Evolutionary conservation across 345 rosid species (phyloP), one percentile per base, ranked within the genome.

Genomic region (Limnanthes douglasii): DNA sequence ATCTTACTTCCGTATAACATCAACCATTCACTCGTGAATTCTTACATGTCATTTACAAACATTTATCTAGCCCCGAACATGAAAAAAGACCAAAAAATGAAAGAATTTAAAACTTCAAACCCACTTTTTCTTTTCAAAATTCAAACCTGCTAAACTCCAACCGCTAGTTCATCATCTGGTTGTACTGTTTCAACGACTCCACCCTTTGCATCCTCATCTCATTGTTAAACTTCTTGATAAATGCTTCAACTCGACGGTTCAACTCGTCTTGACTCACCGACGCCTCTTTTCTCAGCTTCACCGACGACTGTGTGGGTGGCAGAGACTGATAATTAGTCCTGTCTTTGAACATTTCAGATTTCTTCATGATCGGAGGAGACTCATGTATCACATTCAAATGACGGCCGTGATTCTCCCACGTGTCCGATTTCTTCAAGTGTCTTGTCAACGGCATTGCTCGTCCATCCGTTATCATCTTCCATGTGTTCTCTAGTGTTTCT

Each of bases 381-480:
- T n/a, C n/a, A n/a, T n/a, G n/a, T n/a, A n/a, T n/a, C n/a, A n/a
- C n/a, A n/a, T n/a, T n/a, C n/a, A n/a, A n/a, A n/a, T n/a, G n/a
- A n/a, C n/a, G n/a, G n/a, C n/a, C n/a, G n/a, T n/a, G n/a, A n/a
- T n/a, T n/a, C n/a, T n/a, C 73, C 84, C 81, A 77, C 21, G 86
- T 79, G 68, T 74, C 94, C 13, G 95, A 77, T 50, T 90, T 90
- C 51, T 60, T 77, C 39, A 73, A 51, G 43, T 88, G 97, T 57
- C 90, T 66, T 1, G 64, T 61, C 40, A 90, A 57, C 52, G 94
- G 94, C 70, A 79, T 65, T 33, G 81, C 34, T 10, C 95, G 73
- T 4, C 95, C 94, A 20, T 83, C 95, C 47, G 95, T 83, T 60
- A 90, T 77, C 51, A 65, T 69, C 65, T 62, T 70, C 95, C 98